Evolutionary conservation across 179 eudicot genomes (phyloP), one percentile per base, ranked within the genome.

Genomic region (Gypsophila paniculata): DNA sequence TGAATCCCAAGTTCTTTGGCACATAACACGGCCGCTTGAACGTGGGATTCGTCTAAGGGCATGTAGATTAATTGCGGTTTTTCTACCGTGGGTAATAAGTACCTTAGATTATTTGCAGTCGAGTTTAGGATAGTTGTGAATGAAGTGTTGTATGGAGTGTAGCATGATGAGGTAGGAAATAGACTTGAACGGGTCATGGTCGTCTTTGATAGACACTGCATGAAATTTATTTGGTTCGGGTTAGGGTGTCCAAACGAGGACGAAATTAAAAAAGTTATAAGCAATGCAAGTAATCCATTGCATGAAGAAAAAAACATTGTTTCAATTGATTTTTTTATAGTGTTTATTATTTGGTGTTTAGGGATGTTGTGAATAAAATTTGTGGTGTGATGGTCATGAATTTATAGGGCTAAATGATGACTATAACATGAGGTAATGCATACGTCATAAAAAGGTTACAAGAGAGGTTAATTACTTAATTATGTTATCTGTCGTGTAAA

Each of bases 1-100:
- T 80, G 81, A 63, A 83, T 66, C 23, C 81, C 81, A 7, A 83
- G 73, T 10, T 44, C 51, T 59, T 65, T 83, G 25, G 81, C 75
- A 57, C 86, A 83, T 0, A 63, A 3, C 10, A 83, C 83, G 0
- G 81, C 83, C 10, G 81, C 74, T 44, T 80, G 83, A 21, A 83
- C 83, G 54, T 83, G 83, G 68, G 82, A 74, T 58, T 82, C 85
- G 18, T 66, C 74, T n/a, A 77, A 61, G 18, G 85, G 85, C 75
- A 74, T 69, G 79, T 79, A 77, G 18, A 82, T 82, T 0, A 82
- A 72, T 1, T 77, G 75, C 0, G 85, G 85, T 15, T 82, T 82
- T 29, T 51, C 63, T 8, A 77, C 77, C 32, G 85, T 74, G 4
- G 85, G 81, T 22, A 80, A 23, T 6, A 77, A 64, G 55, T 65